Evolutionary conservation across 495 filamentous ascomycete species (phyloP), one percentile per base, ranked within the genome.

Genomic region (Baudoinia panamericana): DNA sequence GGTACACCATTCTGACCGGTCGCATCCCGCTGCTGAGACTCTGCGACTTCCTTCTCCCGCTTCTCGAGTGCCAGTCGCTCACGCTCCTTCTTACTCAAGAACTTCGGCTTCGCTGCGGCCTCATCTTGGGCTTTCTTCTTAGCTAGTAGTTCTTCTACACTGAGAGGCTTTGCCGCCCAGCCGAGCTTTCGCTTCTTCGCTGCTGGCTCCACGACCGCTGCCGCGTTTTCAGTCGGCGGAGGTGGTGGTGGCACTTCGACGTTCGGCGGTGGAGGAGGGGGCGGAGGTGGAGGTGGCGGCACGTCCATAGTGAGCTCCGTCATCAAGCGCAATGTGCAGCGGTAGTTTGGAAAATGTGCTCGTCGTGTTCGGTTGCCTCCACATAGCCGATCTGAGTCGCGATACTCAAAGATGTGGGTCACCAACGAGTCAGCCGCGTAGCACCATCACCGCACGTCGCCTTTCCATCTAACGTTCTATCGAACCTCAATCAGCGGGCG

Each of bases 51-150:
- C 56, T 92, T 87, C 13, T 71, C 66, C 37, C 81, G 70, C 60
- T 87, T 93, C 55, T 94, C 87, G 6, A 86, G 63, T 5, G 84
- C 86, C 40, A 94, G 56, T 36, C 76, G 75, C 57, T 96, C 92
- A 27, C 90, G 76, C 57, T 95, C 71, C 24, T 81, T 81, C 67
- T 87, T 94, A 2, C 84, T 80, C 9, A 97, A 63, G 57, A 93
- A 97, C 64, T 88, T 87, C 3, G 92, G 92, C 73, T 82, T 82
- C 28, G 78, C 69, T 37, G 81, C 76, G 19, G 77, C 81, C 33
- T 77, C 80, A 62, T 86, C 82, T 4, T 77, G 77, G 47, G 81
- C 80, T 50, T 71, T 75, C 64, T 87, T 86, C 63, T 83, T 83
- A 46, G 70, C 68, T 25, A 87, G 63, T 12, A 87, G 66, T 37